These are phyloP conservation scores for Catharanthus roseus DNA, from an alignment of 257 asterid species.

Conservation along the genomic window DNA sequence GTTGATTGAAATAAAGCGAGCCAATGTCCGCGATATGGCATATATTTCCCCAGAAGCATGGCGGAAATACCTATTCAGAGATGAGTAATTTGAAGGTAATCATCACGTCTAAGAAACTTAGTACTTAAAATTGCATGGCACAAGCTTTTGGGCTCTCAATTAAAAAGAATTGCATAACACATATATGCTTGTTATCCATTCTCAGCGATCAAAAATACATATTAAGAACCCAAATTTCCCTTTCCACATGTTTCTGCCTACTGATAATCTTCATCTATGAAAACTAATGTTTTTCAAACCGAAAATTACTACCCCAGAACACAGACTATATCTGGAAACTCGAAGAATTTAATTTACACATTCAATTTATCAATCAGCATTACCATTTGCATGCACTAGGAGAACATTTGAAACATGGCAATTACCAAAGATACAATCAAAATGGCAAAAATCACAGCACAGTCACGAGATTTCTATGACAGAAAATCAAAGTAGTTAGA, in stretches of 20 bases:
- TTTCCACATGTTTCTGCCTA: background rate
- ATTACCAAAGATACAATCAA: too few relatives aligned
- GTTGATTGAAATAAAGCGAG: conserved; percentile 71
- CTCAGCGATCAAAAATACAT: background rate
- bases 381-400: background rate
- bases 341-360: background rate
- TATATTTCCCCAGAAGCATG: conserved; percentile 88
- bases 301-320: background rate
- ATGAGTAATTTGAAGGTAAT: conserved; percentile 1
- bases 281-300: background rate
- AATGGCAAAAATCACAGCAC: too few relatives aligned
- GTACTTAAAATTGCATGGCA: background rate
- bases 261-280: background rate
- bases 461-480: background rate
- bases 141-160: background rate
- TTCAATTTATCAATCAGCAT: background rate
- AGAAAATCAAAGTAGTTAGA: background rate
- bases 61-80: conserved; percentile 57
- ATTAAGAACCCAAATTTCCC: background rate
- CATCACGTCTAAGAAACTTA: background rate
- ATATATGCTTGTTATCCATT: background rate
- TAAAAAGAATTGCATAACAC: background rate
- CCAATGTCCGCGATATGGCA: conserved; percentile 72
- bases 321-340: background rate
- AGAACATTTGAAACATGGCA: too few relatives aligned